Conservation (phyloP, 2,329 filamentous ascomycete genomes). For the Grosmannia clavigera region DNA sequence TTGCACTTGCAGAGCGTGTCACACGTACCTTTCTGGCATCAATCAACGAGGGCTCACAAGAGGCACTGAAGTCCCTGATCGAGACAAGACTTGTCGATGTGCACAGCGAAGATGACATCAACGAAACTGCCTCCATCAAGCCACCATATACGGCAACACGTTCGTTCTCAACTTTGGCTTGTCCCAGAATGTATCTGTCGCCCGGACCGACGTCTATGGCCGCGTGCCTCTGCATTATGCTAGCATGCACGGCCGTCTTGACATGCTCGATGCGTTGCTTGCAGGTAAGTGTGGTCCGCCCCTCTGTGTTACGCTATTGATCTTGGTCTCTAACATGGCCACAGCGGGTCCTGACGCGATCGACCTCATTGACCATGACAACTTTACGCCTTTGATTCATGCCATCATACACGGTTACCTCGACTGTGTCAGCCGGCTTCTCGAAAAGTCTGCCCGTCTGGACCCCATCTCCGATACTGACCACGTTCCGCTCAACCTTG, state of each 20-base stretch:
- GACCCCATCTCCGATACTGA: conserved; percentile 78
- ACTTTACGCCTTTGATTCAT: conserved; percentile 92
- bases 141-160: conserved; percentile 81
- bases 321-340: background rate
- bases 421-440: conserved; percentile 65
- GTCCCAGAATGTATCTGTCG: conserved; percentile 61
- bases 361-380: conserved; percentile 85
- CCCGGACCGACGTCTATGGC: conserved; percentile 82
- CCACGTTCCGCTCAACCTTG: conserved; percentile 87
- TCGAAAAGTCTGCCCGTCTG: conserved; percentile 68
- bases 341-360: conserved; percentile 62
- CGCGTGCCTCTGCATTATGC: conserved; percentile 90
- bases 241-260: conserved; percentile 81
- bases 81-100: conserved; percentile 76
- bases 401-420: conserved; percentile 82
- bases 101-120: conserved; percentile 94
- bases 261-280: conserved; percentile 67
- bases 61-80: conserved; percentile 63
- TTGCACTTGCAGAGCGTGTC: conserved; percentile 56
- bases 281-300: conserved; percentile 31
- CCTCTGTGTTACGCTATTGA: background rate
- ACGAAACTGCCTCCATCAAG: conserved; percentile 96
- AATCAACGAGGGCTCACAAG: conserved; percentile 70
- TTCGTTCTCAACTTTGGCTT: conserved; percentile 69
- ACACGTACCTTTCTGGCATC: conserved; percentile 85